Evolutionary conservation across 2,329 filamentous ascomycete genomes (phyloP), one percentile per base, ranked within the genome.

Genomic region (Knoxdaviesia proteae): DNA sequence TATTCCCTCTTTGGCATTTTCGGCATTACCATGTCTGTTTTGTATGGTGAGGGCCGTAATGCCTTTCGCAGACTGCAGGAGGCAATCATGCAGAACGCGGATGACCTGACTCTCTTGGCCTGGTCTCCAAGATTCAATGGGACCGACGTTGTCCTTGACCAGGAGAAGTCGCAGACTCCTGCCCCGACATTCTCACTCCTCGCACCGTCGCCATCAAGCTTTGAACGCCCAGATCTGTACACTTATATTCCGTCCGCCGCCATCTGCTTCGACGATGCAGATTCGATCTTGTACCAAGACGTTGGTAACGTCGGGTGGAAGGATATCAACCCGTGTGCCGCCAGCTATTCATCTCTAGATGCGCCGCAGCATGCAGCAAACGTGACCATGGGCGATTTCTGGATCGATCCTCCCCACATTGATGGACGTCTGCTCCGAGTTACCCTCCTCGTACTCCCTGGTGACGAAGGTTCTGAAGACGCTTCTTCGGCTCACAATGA

Each of bases 31-130:
- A 53, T 56, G 47, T 47, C 52, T 2, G 45, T 55, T 40, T 44
- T 55, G 2, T 56, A 56, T 9, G 54, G 53, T 6, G 54, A 56
- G 38, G 54, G 53, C 2, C 41, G 31, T 32, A 52, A 47, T 36
- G 56, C 58, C 7, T 61, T 58, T 41, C 42, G 51, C 6, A 50
- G 58, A 30, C 46, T 61, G 2, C 56, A 60, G 43, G 50, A 58
- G 39, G 56, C 59, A 30, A 56, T 61, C 8, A 47, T 61, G 36
- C 54, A 53, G 44, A 46, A 41, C 10, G 50, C 55, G 0, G 50
- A 55, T 7, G 59, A 61, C 44, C 55, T 61, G 32, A 57, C 53
- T 5, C 47, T 61, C 2, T 56, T 62, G 7, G 53, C 53, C 5
- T 57, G 47, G 46, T 47, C 47, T 3, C 46, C 46, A 4, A 20